Evolutionary conservation across 1,284 basidiomycete species (phyloP).

Genomic region (Ganoderma multipileum): DNA sequence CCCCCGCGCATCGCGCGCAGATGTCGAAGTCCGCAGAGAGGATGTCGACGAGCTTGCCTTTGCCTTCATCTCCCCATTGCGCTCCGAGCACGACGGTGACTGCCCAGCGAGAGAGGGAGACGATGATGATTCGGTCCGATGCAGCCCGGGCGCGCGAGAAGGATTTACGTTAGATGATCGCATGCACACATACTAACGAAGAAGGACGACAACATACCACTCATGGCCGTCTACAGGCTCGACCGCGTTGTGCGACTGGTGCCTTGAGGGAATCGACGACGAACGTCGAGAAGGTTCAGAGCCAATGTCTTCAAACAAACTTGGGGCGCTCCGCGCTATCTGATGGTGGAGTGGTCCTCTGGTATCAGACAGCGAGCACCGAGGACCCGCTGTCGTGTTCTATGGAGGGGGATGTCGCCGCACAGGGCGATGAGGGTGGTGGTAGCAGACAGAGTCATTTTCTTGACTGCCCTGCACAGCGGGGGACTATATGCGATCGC

Average conservation of each 20-base stretch:
- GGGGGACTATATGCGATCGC: neutral
- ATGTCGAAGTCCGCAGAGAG: conserved; percentile 89
- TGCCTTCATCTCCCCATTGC: conserved; percentile 97
- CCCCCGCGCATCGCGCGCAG: conserved; percentile 96
- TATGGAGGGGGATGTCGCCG: neutral
- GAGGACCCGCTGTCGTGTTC: neutral
- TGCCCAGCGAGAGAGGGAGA: conserved; percentile 31
- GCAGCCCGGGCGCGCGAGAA: neutral
- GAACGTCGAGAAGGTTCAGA: neutral
- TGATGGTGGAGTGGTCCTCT: neutral
- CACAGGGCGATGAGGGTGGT: conserved; percentile 2
- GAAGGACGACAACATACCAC: conserved; percentile 16
- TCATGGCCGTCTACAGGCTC: conserved; percentile 16
- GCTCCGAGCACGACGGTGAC: conserved; percentile 85
- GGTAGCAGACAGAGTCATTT: conserved; percentile 12
- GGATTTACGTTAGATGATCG: neutral
- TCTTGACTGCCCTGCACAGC: neutral
- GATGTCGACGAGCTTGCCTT: conserved; percentile 96
- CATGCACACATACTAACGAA: neutral
- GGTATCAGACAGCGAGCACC: neutral
- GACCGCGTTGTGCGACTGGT: neutral
- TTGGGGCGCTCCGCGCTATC: conserved; percentile 3
- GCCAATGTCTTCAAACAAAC: neutral
- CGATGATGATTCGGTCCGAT: neutral
- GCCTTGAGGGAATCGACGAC: neutral